Conservation (phyloP, 148 eudicot genomes). For the Spergularia marina region DNA sequence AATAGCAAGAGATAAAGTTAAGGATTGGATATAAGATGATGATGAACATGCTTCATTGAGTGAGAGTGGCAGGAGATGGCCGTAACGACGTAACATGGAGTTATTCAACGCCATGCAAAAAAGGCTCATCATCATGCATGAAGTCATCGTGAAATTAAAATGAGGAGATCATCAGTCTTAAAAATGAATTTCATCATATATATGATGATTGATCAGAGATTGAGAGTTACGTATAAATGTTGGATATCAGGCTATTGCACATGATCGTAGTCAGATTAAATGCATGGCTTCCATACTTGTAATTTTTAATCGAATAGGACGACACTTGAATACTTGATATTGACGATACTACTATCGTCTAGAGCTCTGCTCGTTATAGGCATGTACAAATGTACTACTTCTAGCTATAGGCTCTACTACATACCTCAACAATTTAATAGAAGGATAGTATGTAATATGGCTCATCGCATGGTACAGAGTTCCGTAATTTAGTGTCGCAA, state of each 20-base stretch:
- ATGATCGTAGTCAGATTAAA: slow-evolving; percentile 21
- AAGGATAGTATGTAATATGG: too few species aligned
- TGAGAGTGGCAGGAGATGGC: slow-evolving; percentile 36
- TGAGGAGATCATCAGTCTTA: neutral
- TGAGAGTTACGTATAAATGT: neutral
- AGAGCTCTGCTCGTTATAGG: too few species aligned
- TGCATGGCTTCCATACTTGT: slow-evolving; percentile 29
- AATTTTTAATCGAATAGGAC: slow-evolving; percentile 24
- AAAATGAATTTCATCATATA: neutral
- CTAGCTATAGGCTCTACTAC: too few species aligned
- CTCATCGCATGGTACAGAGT: too few species aligned
- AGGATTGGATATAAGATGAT: neutral
- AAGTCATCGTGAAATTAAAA: slow-evolving; percentile 2
- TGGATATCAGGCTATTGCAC: slow-evolving; percentile 18
- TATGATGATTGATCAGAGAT: neutral
- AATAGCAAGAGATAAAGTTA: neutral
- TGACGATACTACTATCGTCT: too few species aligned
- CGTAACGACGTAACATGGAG: slow-evolving; percentile 33
- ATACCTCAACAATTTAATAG: too few species aligned
- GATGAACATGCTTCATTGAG: neutral
- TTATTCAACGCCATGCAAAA: slow-evolving; percentile 34
- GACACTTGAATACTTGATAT: too few species aligned
- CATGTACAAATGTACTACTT: too few species aligned
- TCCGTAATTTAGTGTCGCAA: too few species aligned
- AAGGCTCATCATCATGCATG: slow-evolving; percentile 8